Conservation (phyloP, 257 asterid genomes). For the Ilex asprella region DNA sequence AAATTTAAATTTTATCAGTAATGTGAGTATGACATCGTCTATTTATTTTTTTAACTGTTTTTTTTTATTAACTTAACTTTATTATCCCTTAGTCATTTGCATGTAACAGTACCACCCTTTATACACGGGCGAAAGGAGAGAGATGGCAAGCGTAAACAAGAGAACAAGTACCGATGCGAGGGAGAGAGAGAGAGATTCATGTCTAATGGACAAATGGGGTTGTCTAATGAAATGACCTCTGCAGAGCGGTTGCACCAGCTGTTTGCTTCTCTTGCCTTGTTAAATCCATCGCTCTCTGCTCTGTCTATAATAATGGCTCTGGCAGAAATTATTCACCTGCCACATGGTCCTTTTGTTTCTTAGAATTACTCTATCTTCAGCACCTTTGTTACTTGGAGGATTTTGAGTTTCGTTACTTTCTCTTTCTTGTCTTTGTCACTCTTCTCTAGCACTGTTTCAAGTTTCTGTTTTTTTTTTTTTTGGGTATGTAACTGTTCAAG, state of each 20-base stretch:
- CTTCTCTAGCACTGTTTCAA: constrained; percentile 16
- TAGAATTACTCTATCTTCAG: constrained; percentile 4
- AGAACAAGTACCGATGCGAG: constrained; percentile 1
- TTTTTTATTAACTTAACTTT: too few relatives aligned
- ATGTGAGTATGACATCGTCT: too few relatives aligned
- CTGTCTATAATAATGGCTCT: constrained; percentile 13
- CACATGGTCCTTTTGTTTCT: constrained; percentile 12
- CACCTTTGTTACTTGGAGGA: not conserved
- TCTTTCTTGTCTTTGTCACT: constrained; percentile 13
- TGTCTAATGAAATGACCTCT: constrained; percentile 55
- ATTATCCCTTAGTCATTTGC: too few relatives aligned
- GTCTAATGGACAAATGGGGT: constrained; percentile 39
- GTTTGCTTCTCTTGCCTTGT: constrained; percentile 5
- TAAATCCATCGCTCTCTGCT: constrained; percentile 11
- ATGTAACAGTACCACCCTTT: too few relatives aligned
- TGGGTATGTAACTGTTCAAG: too few relatives aligned
- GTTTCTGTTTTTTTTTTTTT: too few relatives aligned
- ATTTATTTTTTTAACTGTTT: constrained; percentile 11
- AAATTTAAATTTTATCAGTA: too few relatives aligned
- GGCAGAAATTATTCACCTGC: constrained; percentile 13
- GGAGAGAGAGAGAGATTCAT: not conserved
- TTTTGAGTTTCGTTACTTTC: not conserved
- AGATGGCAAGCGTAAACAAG: not conserved
- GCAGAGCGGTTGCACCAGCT: too few relatives aligned
- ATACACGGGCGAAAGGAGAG: not conserved